Base-by-base conservation (phyloP, 192 early-diverging fungal species). In the Spizellomyces punctatus region DNA sequence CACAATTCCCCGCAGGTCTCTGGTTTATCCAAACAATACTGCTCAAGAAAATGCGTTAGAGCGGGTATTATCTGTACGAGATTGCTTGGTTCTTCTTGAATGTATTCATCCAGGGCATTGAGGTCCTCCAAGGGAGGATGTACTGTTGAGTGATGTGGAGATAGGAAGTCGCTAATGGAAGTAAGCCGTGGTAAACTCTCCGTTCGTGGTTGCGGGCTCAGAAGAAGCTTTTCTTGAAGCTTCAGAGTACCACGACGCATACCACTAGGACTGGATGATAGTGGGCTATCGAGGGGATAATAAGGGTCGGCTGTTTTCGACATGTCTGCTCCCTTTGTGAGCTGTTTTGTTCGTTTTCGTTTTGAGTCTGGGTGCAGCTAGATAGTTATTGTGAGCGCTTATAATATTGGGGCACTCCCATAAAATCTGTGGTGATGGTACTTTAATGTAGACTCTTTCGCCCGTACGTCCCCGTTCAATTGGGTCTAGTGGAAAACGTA, bases 61-160 rank as follows among this genome's bases (percentile, higher is more conserved):
- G 68, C 68, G 5, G 75, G 75, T 8, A 73, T 14, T 16, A 72
- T 36, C 58, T 76, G 75, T 8, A 76, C 57, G 8, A 76, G 12
- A 42, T 73, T 73, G 43, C 63, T 65, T 8, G 75, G 75, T 10
- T 76, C 75, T 6, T 41, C 17, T 46, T 73, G 12, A 46, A 76
- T 76, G 55, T 76, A 76, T 41, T 71, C 63, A 22, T 76, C 65
- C 36, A 76, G 58, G 2, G 71, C 69, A 8, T 52, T 63, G 16
- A 76, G 6, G 21, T 76, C 63, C 9, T 74, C 54, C 3, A 76
- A 5, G 2, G 75, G 69, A 10, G 75, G 75, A 52, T 76, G 69
- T 10, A 76, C 61, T n/a, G 62, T 67, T n/a, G 75, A 76, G 7
- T 71, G 72, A 14, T 54, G 50, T 12, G 50, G 50, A 54, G 50